Evolutionary conservation across 176 grass and related monocot genomes (phyloP).

Genomic region (Bolboschoenus planiculmis): DNA sequence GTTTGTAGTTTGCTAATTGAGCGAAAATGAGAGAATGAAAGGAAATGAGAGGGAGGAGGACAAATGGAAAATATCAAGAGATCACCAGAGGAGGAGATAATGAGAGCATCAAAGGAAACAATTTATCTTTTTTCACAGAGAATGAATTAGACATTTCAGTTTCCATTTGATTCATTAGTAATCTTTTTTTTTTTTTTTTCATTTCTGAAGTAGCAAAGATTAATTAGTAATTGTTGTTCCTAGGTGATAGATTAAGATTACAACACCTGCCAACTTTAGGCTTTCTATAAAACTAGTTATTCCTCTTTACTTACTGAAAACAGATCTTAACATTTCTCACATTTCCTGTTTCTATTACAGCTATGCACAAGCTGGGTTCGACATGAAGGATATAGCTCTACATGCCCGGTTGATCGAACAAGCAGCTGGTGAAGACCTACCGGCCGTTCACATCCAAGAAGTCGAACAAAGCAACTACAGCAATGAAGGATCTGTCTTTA

Average conservation of each 20-base stretch:
- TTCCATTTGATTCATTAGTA: background rate
- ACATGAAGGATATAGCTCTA: conserved; percentile 91
- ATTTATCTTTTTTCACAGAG: background rate
- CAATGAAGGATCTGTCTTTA: conserved; percentile 46
- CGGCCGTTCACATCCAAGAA: conserved; percentile 59
- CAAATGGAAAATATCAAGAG: background rate
- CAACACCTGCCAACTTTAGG: background rate
- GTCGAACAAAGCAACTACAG: conserved; percentile 43
- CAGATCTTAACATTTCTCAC: conserved; percentile 17
- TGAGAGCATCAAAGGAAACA: background rate
- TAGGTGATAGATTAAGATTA: background rate
- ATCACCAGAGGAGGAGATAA: background rate
- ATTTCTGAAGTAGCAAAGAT: background rate
- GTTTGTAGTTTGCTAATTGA: background rate
- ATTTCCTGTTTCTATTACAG: conserved; percentile 30
- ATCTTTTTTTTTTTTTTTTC: background rate
- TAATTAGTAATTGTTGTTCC: background rate
- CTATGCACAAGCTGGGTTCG: conserved; percentile 88
- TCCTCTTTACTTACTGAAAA: background rate
- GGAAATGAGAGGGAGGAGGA: background rate
- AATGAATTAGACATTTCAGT: background rate
- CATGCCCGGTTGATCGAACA: conserved; percentile 89
- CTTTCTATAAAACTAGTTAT: background rate
- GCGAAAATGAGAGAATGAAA: background rate
- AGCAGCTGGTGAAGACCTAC: conserved; percentile 55